Conservation (phyloP, 345 rosid genomes). For the Brassica juncea region DNA sequence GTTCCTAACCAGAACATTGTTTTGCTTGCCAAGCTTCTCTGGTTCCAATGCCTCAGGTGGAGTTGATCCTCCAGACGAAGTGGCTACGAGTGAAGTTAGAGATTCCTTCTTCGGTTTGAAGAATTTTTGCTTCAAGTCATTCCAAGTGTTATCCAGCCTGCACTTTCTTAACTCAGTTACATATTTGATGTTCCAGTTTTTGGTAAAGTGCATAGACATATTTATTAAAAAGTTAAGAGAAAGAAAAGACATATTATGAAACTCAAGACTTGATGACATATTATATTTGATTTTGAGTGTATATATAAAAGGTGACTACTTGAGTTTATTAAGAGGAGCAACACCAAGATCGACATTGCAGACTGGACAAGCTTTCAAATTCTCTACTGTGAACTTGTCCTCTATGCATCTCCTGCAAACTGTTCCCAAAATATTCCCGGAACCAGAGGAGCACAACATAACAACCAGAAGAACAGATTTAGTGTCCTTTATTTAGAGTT, state of each 20-base stretch:
- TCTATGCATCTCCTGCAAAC: constrained; percentile 36
- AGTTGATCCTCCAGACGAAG: background rate
- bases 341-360: constrained; percentile 35
- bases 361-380: constrained; percentile 25
- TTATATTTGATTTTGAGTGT: background rate
- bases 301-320: constrained; percentile 13
- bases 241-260: constrained; percentile 1
- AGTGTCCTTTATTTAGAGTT: background rate
- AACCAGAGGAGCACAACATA: constrained; percentile 1
- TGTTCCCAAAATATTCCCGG: background rate
- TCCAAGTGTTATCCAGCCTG: constrained; percentile 13
- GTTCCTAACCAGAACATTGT: constrained; percentile 42
- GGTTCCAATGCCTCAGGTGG: constrained; percentile 32
- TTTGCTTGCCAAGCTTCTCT: background rate
- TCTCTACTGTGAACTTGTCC: constrained; percentile 4
- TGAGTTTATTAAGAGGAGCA: constrained; percentile 17
- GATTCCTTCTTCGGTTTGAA: background rate
- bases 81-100: background rate
- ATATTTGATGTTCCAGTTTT: background rate
- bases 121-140: background rate
- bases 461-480: background rate
- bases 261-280: background rate
- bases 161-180: constrained; percentile 2
- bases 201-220: background rate
- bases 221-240: background rate